A percentile compares a stretch with the other conserved stretches of the same genome.
These are phyloP conservation scores for Lachnellula cervina DNA, from an alignment of 2,329 filamentous ascomycete genomes.

Conservation along the genomic window DNA sequence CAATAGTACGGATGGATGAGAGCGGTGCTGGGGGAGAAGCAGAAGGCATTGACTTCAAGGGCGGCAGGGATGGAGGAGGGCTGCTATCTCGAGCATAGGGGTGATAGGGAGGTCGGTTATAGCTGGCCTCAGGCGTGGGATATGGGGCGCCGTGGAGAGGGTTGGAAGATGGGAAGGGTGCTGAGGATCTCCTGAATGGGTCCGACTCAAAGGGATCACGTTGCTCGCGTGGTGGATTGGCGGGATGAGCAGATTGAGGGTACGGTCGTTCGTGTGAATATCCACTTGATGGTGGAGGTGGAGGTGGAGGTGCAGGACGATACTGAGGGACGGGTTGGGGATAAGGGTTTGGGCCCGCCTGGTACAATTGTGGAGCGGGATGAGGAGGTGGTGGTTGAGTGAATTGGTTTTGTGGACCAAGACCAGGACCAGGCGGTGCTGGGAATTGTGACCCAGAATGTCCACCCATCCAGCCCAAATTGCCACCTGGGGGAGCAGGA, in stretches of 20 bases:
- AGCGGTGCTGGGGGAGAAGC: conserved; percentile 23
- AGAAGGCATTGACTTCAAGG: conserved; percentile 12
- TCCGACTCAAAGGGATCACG: conserved; percentile 18
- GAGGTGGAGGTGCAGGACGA: conserved; percentile 10
- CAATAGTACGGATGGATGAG: conserved; percentile 12
- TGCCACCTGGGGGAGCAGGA: conserved; percentile 32
- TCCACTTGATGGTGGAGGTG: background rate
- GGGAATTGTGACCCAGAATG: conserved; percentile 9
- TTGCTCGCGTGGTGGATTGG: conserved; percentile 10
- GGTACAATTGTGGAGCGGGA: conserved; percentile 21
- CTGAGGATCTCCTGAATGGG: conserved; percentile 9
- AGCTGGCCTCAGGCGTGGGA: conserved; percentile 16
- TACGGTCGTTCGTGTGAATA: conserved; percentile 7
- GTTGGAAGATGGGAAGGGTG: conserved; percentile 1
- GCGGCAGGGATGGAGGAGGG: conserved; percentile 10
- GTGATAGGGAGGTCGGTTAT: conserved; percentile 12
- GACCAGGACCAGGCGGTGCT: conserved; percentile 1
- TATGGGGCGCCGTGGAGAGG: conserved; percentile 4
- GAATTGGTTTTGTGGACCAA: conserved; percentile 9
- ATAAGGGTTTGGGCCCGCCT: conserved; percentile 19
- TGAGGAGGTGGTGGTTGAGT: conserved; percentile 10
- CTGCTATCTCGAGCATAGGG: conserved; percentile 6
- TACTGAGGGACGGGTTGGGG: conserved; percentile 11
- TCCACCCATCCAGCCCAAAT: conserved; percentile 22
- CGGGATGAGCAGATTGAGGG: conserved; percentile 9